Conservation (phyloP, 140 eudicot genomes). For the Bidens hawaiensis region DNA sequence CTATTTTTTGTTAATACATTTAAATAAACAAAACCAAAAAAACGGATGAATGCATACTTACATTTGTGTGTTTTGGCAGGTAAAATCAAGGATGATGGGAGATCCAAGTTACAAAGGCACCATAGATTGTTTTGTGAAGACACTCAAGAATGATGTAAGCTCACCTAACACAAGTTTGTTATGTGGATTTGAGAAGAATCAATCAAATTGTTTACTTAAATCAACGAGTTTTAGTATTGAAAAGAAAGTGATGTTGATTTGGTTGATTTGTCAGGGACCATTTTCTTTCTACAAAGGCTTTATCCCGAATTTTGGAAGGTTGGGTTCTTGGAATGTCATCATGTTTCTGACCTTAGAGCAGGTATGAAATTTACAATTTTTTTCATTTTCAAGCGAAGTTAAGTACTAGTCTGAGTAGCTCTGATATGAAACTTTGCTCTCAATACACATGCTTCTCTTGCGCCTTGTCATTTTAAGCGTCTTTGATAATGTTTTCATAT, state of each 20-base stretch:
- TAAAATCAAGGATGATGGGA: conserved; percentile 94
- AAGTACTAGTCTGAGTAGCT: background rate
- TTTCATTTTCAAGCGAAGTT: too few relatives aligned
- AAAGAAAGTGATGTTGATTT: too few relatives aligned
- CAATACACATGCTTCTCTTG: background rate
- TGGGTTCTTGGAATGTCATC: background rate
- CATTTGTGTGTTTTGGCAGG: conserved; percentile 5
- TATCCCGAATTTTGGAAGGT: too few relatives aligned
- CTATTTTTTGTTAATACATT: background rate
- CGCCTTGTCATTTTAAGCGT: background rate
- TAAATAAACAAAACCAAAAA: background rate
- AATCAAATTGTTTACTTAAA: too few relatives aligned
- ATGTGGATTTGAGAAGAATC: too few relatives aligned
- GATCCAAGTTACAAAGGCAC: conserved; percentile 81
- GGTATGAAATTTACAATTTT: background rate
- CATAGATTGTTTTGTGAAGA: conserved; percentile 75
- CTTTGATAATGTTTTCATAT: conserved; percentile 6
- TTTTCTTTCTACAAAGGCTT: too few relatives aligned
- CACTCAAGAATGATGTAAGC: conserved; percentile 32
- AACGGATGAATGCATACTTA: too few relatives aligned
- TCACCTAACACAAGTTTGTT: too few relatives aligned
- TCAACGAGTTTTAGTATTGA: too few relatives aligned
- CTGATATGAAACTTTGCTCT: background rate
- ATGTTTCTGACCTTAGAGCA: background rate
- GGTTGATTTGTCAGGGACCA: too few relatives aligned